Conservation (phyloP, 805 yeast species). For the Osmozyma mogii region DNA sequence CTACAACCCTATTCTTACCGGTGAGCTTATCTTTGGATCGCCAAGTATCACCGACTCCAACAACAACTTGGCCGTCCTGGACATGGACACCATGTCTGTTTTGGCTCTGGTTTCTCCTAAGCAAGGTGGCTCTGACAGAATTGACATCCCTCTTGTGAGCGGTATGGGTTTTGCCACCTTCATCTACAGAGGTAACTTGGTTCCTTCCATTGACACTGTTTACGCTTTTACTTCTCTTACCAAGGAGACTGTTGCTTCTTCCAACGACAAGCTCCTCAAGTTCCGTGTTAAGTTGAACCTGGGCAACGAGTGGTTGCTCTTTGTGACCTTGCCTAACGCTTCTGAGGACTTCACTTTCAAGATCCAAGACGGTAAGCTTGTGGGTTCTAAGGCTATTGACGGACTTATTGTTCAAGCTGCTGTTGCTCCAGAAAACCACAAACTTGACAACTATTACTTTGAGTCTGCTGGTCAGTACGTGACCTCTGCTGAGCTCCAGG, state of each 20-base stretch:
- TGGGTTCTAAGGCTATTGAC: slow-evolving; percentile 27
- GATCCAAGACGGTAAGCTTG: slow-evolving; percentile 23
- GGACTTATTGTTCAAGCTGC: slow-evolving; percentile 49
- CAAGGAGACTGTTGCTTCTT: neutral
- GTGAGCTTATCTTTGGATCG: slow-evolving; percentile 51
- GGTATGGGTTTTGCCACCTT: slow-evolving; percentile 57
- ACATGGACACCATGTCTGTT: slow-evolving; percentile 29
- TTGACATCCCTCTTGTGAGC: slow-evolving; percentile 46
- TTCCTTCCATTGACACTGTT: neutral
- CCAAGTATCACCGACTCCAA: slow-evolving; percentile 31
- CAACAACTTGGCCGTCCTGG: slow-evolving; percentile 34
- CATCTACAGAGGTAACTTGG: slow-evolving; percentile 13
- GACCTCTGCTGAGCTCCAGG: slow-evolving; percentile 39
- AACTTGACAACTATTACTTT: slow-evolving; percentile 42
- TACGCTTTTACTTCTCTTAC: neutral
- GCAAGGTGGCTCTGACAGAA: slow-evolving; percentile 18
- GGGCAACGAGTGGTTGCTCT: slow-evolving; percentile 43
- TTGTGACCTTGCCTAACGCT: slow-evolving; percentile 26
- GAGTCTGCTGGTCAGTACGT: slow-evolving; percentile 64
- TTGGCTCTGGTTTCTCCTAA: slow-evolving; percentile 19
- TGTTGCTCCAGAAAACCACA: slow-evolving; percentile 26
- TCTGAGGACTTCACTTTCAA: slow-evolving; percentile 17
- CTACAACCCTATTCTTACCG: slow-evolving; percentile 48
- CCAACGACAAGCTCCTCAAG: slow-evolving; percentile 16
- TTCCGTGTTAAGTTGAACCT: slow-evolving; percentile 32